Base-by-base conservation (phyloP, 495 filamentous ascomycete genomes). In the Letharia lupina region DNA sequence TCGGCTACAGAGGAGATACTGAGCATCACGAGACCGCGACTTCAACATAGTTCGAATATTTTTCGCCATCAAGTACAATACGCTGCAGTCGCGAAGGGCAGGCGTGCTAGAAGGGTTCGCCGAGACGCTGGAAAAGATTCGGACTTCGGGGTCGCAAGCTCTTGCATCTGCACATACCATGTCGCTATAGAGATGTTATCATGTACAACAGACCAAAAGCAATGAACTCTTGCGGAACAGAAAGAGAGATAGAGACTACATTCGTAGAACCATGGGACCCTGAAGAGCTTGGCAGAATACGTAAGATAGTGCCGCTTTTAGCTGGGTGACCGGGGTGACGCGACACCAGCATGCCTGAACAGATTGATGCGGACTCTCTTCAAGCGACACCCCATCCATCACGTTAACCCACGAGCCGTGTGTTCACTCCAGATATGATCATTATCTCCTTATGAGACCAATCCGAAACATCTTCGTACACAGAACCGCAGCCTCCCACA, bases 1-100 rank as follows among this genome's bases (percentile, higher is more conserved):
- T 99, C 72, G 94, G 94, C 68, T 99, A 98, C 82, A 82, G 85
- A 75, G 91, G 90, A 71, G 83, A 89, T 69, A 69, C 75, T 71
- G 80, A 76, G 54, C 78, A 79, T 70, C 84, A 86, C 65, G 75
- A 72, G 66, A 45, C 54, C n/a, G 64, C 65, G 40, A 62, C 64
- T 37, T 35, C 54, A 48, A 54, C 52, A n/a, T 63, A 66, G 33
- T 41, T 41, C 31, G 20, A 47, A 42, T 13, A n/a, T 3, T 8
- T 28, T 35, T 39, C 16, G 48, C 15, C n/a, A 41, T 37, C 18
- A 15, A 10, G 42, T 3, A 15, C 16, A 45, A 8, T 8, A 52
- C 6, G 16, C 35, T 11, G 37, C 15, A 10, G 20, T 5, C 20
- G 18, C 40, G 18, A 45, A 23, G 15, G 63, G 41, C 10, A 39